phyloP scores from a whole-genome alignment of 2,329 filamentous ascomycete species.

The Xylariaceae sp. region DNA sequence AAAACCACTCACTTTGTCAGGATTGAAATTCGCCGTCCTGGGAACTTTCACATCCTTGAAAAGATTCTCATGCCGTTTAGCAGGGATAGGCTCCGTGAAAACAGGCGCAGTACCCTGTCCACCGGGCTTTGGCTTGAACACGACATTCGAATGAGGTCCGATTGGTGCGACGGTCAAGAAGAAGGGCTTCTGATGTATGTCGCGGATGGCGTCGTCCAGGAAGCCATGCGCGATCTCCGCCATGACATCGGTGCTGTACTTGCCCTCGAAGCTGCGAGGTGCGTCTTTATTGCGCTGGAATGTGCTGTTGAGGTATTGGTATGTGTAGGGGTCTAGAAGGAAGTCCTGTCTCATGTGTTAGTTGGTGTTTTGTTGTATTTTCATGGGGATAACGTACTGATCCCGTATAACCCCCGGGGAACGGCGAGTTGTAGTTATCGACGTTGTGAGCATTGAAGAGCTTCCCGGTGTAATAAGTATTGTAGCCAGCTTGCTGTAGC shows the following conservation, averaged over 20 bases:
- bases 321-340: constrained; percentile 61
- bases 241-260: constrained; percentile 51
- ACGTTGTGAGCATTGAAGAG: constrained; percentile 48
- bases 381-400: constrained; percentile 33
- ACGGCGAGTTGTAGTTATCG: constrained; percentile 40
- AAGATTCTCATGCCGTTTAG: constrained; percentile 55
- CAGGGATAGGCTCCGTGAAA: constrained; percentile 40
- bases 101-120: constrained; percentile 41
- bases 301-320: constrained; percentile 61
- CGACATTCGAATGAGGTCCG: constrained; percentile 52
- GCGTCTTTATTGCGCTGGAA: constrained; percentile 54
- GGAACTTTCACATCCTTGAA: constrained; percentile 58
- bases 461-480: constrained; percentile 55
- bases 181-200: constrained; percentile 52
- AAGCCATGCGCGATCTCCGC: constrained; percentile 54
- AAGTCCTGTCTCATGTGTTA: constrained; percentile 34
- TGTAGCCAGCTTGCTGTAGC: constrained; percentile 52
- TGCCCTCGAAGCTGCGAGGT: constrained; percentile 33
- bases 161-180: constrained; percentile 63
- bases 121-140: constrained; percentile 37
- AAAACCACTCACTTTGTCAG: constrained; percentile 41
- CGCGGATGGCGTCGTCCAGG: constrained; percentile 53
- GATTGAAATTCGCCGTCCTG: constrained; percentile 61
- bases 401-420: constrained; percentile 25
- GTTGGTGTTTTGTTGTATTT: not conserved